A percentile compares a stretch with the other conserved stretches of the same genome.
Conservation (phyloP, 1,139 yeast genomes). For the Eremothecium sinecaudum region DNA sequence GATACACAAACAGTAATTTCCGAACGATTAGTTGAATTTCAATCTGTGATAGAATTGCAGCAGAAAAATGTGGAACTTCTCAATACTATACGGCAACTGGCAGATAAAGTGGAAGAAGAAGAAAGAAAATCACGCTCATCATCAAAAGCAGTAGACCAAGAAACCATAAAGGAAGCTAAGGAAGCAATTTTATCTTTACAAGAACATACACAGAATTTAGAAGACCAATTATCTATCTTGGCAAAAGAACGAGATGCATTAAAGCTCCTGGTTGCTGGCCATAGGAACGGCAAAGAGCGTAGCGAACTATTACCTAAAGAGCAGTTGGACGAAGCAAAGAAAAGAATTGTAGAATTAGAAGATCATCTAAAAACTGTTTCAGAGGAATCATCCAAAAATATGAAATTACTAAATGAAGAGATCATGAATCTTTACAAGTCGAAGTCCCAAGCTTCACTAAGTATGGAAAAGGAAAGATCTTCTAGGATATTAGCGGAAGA, state of each 20-base stretch:
- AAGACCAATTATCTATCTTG: slow-evolving; percentile 18
- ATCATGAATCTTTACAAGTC: slow-evolving; percentile 36
- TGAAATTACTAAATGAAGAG: slow-evolving; percentile 36
- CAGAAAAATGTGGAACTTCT: slow-evolving; percentile 65
- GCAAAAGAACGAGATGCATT: slow-evolving; percentile 19
- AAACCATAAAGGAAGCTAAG: slow-evolving; percentile 62
- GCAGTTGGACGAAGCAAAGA: not conserved
- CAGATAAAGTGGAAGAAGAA: slow-evolving; percentile 52
- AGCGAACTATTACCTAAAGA: slow-evolving; percentile 6
- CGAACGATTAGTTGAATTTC: slow-evolving; percentile 63
- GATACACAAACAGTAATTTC: slow-evolving; percentile 69
- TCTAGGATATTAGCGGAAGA: slow-evolving; percentile 40
- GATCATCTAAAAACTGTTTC: slow-evolving; percentile 32
- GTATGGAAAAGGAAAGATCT: slow-evolving; percentile 40
- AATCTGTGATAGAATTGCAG: slow-evolving; percentile 57
- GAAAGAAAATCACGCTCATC: slow-evolving; percentile 38
- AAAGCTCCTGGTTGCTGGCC: slow-evolving; percentile 13
- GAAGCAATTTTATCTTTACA: slow-evolving; percentile 63
- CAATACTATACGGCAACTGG: slow-evolving; percentile 57
- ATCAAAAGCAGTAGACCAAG: slow-evolving; percentile 41
- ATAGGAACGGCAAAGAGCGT: slow-evolving; percentile 24
- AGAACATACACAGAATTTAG: slow-evolving; percentile 47
- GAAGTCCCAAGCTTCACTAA: slow-evolving; percentile 40
- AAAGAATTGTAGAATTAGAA: slow-evolving; percentile 28
- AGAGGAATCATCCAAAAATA: slow-evolving; percentile 37